Percentiles rank a stretch among this genome's conserved stretches.
Evolutionary conservation across 1,139 yeast genomes (phyloP).

Genomic region (Eremothecium coryli): DNA sequence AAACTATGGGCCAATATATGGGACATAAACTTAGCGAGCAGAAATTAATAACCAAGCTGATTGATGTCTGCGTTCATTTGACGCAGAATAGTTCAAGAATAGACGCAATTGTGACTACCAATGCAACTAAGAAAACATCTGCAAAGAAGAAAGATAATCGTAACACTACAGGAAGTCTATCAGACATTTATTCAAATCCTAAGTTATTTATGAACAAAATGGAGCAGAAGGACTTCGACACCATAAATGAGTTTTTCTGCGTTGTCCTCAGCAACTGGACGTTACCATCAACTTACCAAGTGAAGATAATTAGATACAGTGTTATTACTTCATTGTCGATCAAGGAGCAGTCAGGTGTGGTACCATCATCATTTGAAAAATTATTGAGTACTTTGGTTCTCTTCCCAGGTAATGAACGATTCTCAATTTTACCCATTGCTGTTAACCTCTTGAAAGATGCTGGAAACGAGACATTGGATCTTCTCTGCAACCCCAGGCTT

Average conservation of each 20-base stretch:
- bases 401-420: slow-evolving; percentile 52
- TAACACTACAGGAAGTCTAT: slow-evolving; percentile 40
- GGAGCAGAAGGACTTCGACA: slow-evolving; percentile 32
- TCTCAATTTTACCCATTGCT: slow-evolving; percentile 65
- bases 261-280: slow-evolving; percentile 40
- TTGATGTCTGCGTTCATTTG: slow-evolving; percentile 30
- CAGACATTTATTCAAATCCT: slow-evolving; percentile 66
- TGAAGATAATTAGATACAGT: slow-evolving; percentile 50
- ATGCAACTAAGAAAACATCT: slow-evolving; percentile 24
- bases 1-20: slow-evolving; percentile 15
- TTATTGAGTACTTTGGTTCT: slow-evolving; percentile 47
- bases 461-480: slow-evolving; percentile 39
- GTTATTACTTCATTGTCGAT: slow-evolving; percentile 31
- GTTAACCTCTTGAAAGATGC: slow-evolving; percentile 33
- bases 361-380: slow-evolving; percentile 30
- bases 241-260: slow-evolving; percentile 43
- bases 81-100: slow-evolving; percentile 28
- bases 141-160: slow-evolving; percentile 39
- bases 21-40: slow-evolving; percentile 30
- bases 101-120: slow-evolving; percentile 20
- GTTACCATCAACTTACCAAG: slow-evolving; percentile 55
- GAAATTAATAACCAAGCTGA: slow-evolving; percentile 30
- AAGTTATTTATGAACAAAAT: slow-evolving; percentile 44
- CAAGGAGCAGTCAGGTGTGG: slow-evolving; percentile 18
- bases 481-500: slow-evolving; percentile 66